Base-by-base conservation (phyloP, 2,329 filamentous ascomycete species). In the Fusarium liriodendri region DNA sequence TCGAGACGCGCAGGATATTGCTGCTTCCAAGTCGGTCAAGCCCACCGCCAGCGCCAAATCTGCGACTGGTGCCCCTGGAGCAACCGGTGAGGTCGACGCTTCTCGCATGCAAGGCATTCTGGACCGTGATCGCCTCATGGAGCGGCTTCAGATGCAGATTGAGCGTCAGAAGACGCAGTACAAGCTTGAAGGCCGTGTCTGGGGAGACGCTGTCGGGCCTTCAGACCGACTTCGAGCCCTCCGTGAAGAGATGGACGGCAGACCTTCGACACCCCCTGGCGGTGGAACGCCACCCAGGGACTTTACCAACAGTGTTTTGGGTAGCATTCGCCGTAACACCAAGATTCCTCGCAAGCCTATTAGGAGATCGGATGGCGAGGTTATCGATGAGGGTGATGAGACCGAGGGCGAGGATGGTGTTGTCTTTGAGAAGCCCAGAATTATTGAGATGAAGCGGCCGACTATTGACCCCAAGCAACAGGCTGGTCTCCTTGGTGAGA, bases 81-180 rank as follows among this genome's bases (percentile, higher is more conserved):
- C 45, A 11, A 4, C 8, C 11, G 45, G 45, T 50, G 45, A 50
- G 25, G 89, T 89, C 25, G 93, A 97, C 80, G 91, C 94, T 27
- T 87, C 90, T 33, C 93, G 92, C 64, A 95, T 96, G 92, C 91
- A 95, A 81, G 97, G 97, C 72, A 98, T 99, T 71, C 87, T 99
- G 74, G 95, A 98, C 81, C 93, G 97, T 29, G 94, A 98, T 79
- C 92, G 89, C 79, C 91, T 99, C 75, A 97, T 99, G 93, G 94
- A 95, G 80, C 92, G 95, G 62, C 88, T 99, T 66, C 95, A 98
- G 83, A 97, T 94, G 87, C 97, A 98, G 84, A 90, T 99, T 47
- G 96, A 98, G 85, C 89, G 97, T 73, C 96, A 98, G 74, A 98
- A 98, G 89, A 98, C 97, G 1, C 95, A 98, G 81, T 98, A 95